Conservation (phyloP, 352 stramenopile species). For the Phytophthora sp. region DNA sequence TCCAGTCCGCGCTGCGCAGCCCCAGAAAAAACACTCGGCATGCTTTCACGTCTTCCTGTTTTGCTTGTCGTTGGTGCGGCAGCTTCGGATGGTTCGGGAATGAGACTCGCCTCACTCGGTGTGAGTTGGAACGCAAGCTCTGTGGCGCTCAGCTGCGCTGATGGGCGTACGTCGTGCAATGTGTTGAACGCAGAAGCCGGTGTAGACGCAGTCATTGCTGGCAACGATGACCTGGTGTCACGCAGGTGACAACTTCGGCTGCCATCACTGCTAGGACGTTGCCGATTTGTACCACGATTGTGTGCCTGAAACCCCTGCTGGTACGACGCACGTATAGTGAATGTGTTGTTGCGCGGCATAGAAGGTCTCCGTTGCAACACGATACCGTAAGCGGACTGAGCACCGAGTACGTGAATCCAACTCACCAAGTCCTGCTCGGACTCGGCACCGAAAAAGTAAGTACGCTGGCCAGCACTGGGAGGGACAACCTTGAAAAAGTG, state of each 20-base stretch:
- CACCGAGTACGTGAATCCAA: slow-evolving; percentile 69
- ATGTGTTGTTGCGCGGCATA: slow-evolving; percentile 35
- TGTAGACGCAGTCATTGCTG: slow-evolving; percentile 28
- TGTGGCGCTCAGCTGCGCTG: slow-evolving; percentile 30
- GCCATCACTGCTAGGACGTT: slow-evolving; percentile 23
- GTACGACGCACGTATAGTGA: slow-evolving; percentile 37
- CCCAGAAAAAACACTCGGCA: slow-evolving; percentile 23
- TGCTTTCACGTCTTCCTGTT: slow-evolving; percentile 26
- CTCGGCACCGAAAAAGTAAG: slow-evolving; percentile 78
- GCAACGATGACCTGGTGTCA: slow-evolving; percentile 30
- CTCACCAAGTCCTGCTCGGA: slow-evolving; percentile 69
- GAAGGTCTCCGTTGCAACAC: slow-evolving; percentile 19
- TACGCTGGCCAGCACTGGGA: slow-evolving; percentile 57
- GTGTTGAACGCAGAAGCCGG: slow-evolving; percentile 18
- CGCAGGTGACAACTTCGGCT: slow-evolving; percentile 21
- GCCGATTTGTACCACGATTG: slow-evolving; percentile 12
- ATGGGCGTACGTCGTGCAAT: slow-evolving; percentile 26
- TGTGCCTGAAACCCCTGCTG: slow-evolving; percentile 23
- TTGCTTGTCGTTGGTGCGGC: slow-evolving; percentile 1
- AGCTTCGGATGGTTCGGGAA: slow-evolving; percentile 14
- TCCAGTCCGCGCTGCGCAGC: slow-evolving; percentile 22
- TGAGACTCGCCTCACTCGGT: slow-evolving; percentile 21
- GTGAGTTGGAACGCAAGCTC: slow-evolving; percentile 36
- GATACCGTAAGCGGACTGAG: slow-evolving; percentile 55
- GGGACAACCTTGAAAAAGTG: slow-evolving; percentile 80